Evolutionary conservation across 805 yeast genomes (phyloP), one percentile per base, ranked within the genome.

Genomic region (Myxozyma sirexii): DNA sequence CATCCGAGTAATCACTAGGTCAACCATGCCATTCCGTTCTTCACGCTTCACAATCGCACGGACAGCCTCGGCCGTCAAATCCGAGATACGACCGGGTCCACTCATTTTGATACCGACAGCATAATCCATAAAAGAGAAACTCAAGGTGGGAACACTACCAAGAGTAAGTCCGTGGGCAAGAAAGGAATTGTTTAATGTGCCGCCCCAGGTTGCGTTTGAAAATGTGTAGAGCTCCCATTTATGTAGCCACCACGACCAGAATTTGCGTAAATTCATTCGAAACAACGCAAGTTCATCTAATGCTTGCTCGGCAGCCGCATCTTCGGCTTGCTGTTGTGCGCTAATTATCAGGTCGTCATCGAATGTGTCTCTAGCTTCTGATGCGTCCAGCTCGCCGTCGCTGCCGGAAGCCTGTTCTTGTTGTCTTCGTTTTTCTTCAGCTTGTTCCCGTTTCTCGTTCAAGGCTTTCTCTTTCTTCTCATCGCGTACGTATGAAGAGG

Each of bases 161-260:
- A 62, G 59, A n/a, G 46, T 33, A 2, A 58, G 52, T 15, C 56
- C 47, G 26, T 51, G 43, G 7, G 57, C 59, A 31, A 62, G 49
- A 19, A 62, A 59, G 7, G 56, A 29, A 47, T 61, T 58, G 33
- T 54, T 58, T 15, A 61, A 17, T 17, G 56, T 38, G 13, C 65
- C 65, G 12, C 60, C 60, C 59, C 65, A 54, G 24, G 62, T 61
- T 33, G 65, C 56, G 27, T 51, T 39, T 15, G 55, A 26, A 31
- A 42, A 44, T 33, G 56, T 43, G 41, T 56, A 60, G n/a, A 60
- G 57, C 27, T 62, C 66, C 66, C 66, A 62, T 44, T 62, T 62
- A 39, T 62, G 66, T 35, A 62, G 44, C 66, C 66, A 62, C 66
- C 66, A 62, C 37, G 57, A 52, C 66, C 66, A 62, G 56, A 62